Percentiles rank a stretch among this genome's conserved stretches.
phyloP scores from a whole-genome alignment of 2,329 filamentous ascomycete genomes.

The Fusarium caatingaense region DNA sequence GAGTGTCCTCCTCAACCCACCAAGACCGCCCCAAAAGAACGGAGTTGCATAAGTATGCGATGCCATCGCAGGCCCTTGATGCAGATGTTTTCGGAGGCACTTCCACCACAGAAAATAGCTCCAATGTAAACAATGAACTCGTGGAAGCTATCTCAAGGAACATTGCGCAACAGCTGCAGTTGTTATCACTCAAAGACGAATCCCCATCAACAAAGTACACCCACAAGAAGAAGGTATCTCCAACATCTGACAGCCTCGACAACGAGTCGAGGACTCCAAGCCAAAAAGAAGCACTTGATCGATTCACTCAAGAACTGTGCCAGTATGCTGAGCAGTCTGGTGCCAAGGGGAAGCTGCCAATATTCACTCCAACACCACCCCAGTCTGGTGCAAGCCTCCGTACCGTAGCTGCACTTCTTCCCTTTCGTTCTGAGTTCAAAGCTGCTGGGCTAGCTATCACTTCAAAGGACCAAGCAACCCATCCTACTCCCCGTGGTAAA shows the following conservation, averaged over 20 bases:
- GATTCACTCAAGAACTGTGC: slow-evolving; percentile 49
- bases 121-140: slow-evolving; percentile 53
- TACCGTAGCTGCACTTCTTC: slow-evolving; percentile 65
- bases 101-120: slow-evolving; percentile 44
- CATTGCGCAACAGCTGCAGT: slow-evolving; percentile 58
- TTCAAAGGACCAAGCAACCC: slow-evolving; percentile 58
- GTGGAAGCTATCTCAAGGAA: slow-evolving; percentile 60
- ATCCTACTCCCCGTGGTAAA: slow-evolving; percentile 17
- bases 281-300: slow-evolving; percentile 56
- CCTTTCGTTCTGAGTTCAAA: slow-evolving; percentile 65
- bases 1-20: background rate
- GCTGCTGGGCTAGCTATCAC: slow-evolving; percentile 68
- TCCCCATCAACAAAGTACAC: background rate
- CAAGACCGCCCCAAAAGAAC: background rate
- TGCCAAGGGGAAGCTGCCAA: slow-evolving; percentile 52
- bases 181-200: slow-evolving; percentile 50
- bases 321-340: slow-evolving; percentile 51
- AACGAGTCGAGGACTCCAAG: slow-evolving; percentile 57
- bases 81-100: slow-evolving; percentile 27
- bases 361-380: slow-evolving; percentile 55
- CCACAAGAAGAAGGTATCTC: background rate
- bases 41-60: background rate
- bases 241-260: slow-evolving; percentile 5
- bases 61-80: slow-evolving; percentile 7
- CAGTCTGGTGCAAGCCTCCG: slow-evolving; percentile 58